Percentiles rank a stretch among this genome's conserved stretches.
phyloP scores from a whole-genome alignment of 805 yeast species.

The Nakazawaea wickerhamii region DNA sequence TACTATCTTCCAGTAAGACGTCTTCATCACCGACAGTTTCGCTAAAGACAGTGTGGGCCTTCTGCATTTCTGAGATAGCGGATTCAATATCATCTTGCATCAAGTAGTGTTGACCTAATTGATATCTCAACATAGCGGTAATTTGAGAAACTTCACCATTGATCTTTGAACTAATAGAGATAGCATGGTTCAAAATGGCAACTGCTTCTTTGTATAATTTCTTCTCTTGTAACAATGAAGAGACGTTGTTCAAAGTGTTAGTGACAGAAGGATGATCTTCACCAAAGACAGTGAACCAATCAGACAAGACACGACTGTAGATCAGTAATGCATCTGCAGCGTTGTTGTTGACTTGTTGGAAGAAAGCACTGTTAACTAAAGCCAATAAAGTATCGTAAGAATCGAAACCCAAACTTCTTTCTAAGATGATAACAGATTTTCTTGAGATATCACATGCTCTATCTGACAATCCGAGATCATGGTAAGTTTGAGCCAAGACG shows the following conservation, averaged over 20 bases:
- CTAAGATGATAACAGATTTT: constrained; percentile 66
- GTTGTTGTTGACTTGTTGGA: constrained; percentile 59
- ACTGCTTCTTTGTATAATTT: constrained; percentile 44
- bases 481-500: constrained; percentile 59
- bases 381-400: constrained; percentile 69
- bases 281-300: constrained; percentile 56
- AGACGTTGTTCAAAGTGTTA: constrained; percentile 57
- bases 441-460: constrained; percentile 64
- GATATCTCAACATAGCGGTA: constrained; percentile 62
- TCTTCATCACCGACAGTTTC: constrained; percentile 63
- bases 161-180: constrained; percentile 41
- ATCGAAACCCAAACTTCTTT: constrained; percentile 78
- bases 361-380: constrained; percentile 67
- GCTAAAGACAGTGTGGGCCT: constrained; percentile 53
- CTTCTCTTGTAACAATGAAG: constrained; percentile 50
- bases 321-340: constrained; percentile 56
- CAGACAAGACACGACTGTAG: constrained; percentile 52
- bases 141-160: constrained; percentile 58
- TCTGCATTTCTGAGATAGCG: constrained; percentile 51
- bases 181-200: constrained; percentile 47
- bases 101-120: constrained; percentile 59
- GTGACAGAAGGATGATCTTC: constrained; percentile 65
- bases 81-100: constrained; percentile 44
- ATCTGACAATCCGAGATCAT: constrained; percentile 47
- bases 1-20: constrained; percentile 59